These are phyloP conservation scores for Venturia nashicola DNA, from an alignment of 2,329 filamentous ascomycete genomes.

Conservation along the genomic window DNA sequence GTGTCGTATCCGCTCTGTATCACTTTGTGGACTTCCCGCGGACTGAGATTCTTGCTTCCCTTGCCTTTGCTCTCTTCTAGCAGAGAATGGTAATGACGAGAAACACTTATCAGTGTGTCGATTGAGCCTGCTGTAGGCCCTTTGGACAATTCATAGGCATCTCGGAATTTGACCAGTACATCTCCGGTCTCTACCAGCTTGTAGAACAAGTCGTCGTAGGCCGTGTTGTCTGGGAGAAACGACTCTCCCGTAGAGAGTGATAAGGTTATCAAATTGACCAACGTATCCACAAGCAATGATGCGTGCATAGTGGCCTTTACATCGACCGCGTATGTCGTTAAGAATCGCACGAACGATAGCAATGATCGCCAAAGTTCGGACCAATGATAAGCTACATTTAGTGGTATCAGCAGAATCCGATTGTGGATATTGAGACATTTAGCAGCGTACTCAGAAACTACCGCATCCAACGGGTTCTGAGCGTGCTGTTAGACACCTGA, in stretches of 20 bases:
- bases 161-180: slow-evolving; percentile 66
- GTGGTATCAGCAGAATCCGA: background rate
- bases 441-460: background rate
- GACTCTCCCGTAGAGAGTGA: slow-evolving; percentile 78
- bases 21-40: slow-evolving; percentile 71
- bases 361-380: slow-evolving; percentile 85
- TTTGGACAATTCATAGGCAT: slow-evolving; percentile 49
- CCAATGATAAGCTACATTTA: slow-evolving; percentile 63
- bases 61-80: slow-evolving; percentile 42
- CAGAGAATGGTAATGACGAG: slow-evolving; percentile 75
- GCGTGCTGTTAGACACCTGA: background rate
- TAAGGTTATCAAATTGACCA: slow-evolving; percentile 73
- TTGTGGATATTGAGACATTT: background rate
- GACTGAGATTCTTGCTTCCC: slow-evolving; percentile 49
- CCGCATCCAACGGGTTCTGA: background rate
- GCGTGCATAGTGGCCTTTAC: slow-evolving; percentile 57
- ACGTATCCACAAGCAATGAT: slow-evolving; percentile 59
- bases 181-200: slow-evolving; percentile 91
- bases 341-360: slow-evolving; percentile 76
- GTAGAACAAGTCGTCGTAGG: slow-evolving; percentile 97
- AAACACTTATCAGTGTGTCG: slow-evolving; percentile 71
- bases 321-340: slow-evolving; percentile 75
- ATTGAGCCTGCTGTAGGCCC: slow-evolving; percentile 41
- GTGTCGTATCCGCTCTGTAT: slow-evolving; percentile 97
- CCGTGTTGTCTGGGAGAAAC: slow-evolving; percentile 74